Conservation (phyloP, 768 basidiomycete genomes). For the Termitomyces bulborhizus region DNA sequence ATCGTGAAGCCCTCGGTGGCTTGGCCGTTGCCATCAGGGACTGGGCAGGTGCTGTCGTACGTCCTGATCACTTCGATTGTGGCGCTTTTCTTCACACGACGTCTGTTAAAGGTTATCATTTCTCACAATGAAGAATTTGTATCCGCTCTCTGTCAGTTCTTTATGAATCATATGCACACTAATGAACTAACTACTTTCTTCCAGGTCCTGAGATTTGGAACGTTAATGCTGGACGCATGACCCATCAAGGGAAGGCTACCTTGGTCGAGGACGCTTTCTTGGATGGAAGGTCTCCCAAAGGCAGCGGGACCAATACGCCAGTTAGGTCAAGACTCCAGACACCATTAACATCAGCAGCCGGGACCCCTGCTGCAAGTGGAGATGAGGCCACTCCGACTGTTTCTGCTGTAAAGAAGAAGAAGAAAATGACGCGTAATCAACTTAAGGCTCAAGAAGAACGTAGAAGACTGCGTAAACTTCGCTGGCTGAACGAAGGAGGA, state of each 20-base stretch:
- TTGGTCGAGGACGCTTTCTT: conserved; percentile 81
- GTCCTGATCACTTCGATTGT: conserved; percentile 18
- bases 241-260: conserved; percentile 83
- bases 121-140: conserved; percentile 94
- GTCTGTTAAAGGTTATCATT: conserved; percentile 69
- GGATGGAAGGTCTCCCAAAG: conserved; percentile 62
- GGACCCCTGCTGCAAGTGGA: conserved; percentile 77
- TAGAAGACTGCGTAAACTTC: conserved; percentile 68
- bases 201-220: conserved; percentile 92
- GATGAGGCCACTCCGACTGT: conserved; percentile 47
- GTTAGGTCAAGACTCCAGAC: conserved; percentile 63
- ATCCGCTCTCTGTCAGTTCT: conserved; percentile 63
- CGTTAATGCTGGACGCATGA: conserved; percentile 78
- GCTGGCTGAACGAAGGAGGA: conserved; percentile 82
- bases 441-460: conserved; percentile 86
- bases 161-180: conserved; percentile 3
- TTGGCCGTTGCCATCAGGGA: conserved; percentile 92
- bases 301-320: conserved; percentile 69
- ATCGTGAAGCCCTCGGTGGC: conserved; percentile 92
- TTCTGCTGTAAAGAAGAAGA: conserved; percentile 63
- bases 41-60: conserved; percentile 88
- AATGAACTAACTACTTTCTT: conserved; percentile 7
- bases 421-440: conserved; percentile 88
- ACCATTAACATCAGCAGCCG: conserved; percentile 62
- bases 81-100: background rate